phyloP scores from a whole-genome alignment of 306 rosid species.

The Arachis stenosperma region DNA sequence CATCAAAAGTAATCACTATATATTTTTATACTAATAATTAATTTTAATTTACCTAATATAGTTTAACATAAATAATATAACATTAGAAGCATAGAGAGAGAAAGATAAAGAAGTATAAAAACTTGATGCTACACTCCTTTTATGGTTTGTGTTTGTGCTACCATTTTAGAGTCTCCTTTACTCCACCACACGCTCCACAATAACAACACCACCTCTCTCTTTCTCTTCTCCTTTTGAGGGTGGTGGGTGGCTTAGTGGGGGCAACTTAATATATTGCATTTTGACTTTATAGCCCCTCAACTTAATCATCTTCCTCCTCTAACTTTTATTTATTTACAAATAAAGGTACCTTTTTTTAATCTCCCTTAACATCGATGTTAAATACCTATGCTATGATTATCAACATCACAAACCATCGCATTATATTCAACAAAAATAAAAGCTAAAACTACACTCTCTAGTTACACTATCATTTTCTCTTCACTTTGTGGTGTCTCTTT shows the following conservation, averaged over 20 bases:
- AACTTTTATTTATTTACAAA: too few species aligned
- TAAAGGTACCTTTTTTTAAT: constrained; percentile 60
- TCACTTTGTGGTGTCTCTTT: too few species aligned
- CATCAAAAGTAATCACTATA: too few species aligned
- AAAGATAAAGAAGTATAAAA: background rate
- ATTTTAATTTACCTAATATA: too few species aligned
- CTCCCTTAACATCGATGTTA: constrained; percentile 14
- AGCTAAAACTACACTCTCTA: constrained; percentile 40
- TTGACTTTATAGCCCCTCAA: constrained; percentile 55
- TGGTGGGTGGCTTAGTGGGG: constrained; percentile 45
- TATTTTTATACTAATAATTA: too few species aligned
- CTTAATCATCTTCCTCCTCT: constrained; percentile 50
- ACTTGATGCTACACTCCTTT: too few species aligned
- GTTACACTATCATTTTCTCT: constrained; percentile 46
- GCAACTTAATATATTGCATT: constrained; percentile 41
- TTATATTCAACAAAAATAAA: constrained; percentile 2
- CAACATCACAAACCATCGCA: constrained; percentile 18
- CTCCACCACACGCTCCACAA: constrained; percentile 41
- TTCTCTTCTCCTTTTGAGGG: background rate
- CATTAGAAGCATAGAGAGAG: constrained; percentile 22
- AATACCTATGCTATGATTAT: constrained; percentile 44
- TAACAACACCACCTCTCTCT: constrained; percentile 1
- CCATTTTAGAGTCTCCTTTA: constrained; percentile 48
- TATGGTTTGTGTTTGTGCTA: constrained; percentile 24
- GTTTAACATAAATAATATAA: too few species aligned